Evolutionary conservation across 1,284 basidiomycete species (phyloP).

Genomic region (Ceratobasidium sp.): DNA sequence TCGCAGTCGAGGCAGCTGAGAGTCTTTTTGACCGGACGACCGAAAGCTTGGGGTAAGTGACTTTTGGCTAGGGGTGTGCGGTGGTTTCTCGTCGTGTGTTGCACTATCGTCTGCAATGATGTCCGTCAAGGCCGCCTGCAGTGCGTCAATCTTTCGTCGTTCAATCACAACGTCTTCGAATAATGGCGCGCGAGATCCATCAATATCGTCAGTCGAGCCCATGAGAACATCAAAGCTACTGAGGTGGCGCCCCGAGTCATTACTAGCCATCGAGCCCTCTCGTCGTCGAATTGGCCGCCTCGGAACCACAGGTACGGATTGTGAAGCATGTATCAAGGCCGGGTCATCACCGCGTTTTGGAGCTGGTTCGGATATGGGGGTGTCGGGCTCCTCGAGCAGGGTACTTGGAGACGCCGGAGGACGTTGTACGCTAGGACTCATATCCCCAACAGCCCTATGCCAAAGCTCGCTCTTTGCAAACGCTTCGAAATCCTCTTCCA

Average conservation of each 20-base stretch:
- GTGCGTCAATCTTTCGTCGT: slow-evolving; percentile 82
- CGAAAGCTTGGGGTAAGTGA: slow-evolving; percentile 16
- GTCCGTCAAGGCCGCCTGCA: slow-evolving; percentile 92
- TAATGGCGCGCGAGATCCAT: slow-evolving; percentile 76
- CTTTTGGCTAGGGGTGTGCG: slow-evolving; percentile 11
- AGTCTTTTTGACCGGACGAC: slow-evolving; percentile 1
- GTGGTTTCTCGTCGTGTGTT: slow-evolving; percentile 6
- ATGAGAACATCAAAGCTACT: slow-evolving; percentile 80
- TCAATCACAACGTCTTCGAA: slow-evolving; percentile 80
- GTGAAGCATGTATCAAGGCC: slow-evolving; percentile 22
- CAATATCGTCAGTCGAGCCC: slow-evolving; percentile 67
- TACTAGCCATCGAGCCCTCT: slow-evolving; percentile 30
- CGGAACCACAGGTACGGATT: slow-evolving; percentile 32
- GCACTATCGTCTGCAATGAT: slow-evolving; percentile 85
- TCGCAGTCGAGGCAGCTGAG: slow-evolving; percentile 12
- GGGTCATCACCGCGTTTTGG: slow-evolving; percentile 20
- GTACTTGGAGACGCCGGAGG: slow-evolving; percentile 15
- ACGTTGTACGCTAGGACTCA: slow-evolving; percentile 58
- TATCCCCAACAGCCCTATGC: slow-evolving; percentile 87
- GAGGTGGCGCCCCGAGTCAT: slow-evolving; percentile 50
- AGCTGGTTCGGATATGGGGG: background rate
- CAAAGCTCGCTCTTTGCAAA: slow-evolving; percentile 91
- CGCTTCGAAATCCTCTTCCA: slow-evolving; percentile 91
- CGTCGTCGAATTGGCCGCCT: slow-evolving; percentile 28
- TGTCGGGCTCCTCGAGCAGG: slow-evolving; percentile 19